Evolutionary conservation across 2,329 filamentous ascomycete species (phyloP).

Genomic region (Xylaria sp.): DNA sequence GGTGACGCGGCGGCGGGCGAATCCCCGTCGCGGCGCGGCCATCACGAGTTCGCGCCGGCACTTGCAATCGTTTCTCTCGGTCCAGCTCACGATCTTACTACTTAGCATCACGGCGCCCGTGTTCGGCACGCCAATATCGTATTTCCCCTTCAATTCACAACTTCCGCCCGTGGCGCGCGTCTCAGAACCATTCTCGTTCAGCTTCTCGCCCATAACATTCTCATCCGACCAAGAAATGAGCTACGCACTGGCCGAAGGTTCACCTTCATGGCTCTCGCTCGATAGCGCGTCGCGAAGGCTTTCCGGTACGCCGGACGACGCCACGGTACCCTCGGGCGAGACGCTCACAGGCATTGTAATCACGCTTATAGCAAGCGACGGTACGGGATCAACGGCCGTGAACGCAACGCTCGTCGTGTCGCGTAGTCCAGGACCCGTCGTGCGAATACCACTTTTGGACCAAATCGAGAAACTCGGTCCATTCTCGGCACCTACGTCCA

Average conservation of each 20-base stretch:
- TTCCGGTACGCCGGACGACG: slow-evolving; percentile 72
- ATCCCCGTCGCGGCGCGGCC: slow-evolving; percentile 21
- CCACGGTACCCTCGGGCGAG: slow-evolving; percentile 52
- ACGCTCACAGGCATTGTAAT: slow-evolving; percentile 69
- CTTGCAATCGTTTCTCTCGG: background rate
- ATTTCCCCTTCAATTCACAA: slow-evolving; percentile 86
- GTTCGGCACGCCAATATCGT: slow-evolving; percentile 56
- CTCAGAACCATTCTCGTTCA: slow-evolving; percentile 73
- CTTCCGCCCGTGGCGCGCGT: slow-evolving; percentile 81
- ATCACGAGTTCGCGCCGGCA: background rate
- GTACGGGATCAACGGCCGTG: slow-evolving; percentile 70
- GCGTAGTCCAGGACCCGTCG: slow-evolving; percentile 62
- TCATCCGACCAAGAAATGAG: slow-evolving; percentile 67
- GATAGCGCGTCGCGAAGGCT: slow-evolving; percentile 73
- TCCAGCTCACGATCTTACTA: slow-evolving; percentile 28
- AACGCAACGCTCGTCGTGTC: slow-evolving; percentile 78
- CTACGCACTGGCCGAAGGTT: slow-evolving; percentile 71
- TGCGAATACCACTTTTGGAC: slow-evolving; percentile 66
- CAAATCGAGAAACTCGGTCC: slow-evolving; percentile 69
- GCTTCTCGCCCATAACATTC: slow-evolving; percentile 81
- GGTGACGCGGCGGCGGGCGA: slow-evolving; percentile 25
- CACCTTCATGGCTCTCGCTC: slow-evolving; percentile 80
- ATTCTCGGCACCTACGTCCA: slow-evolving; percentile 68
- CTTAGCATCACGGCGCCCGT: slow-evolving; percentile 47
- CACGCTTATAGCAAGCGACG: slow-evolving; percentile 75